Conservation (phyloP, 2,329 filamentous ascomycete species). For the Cytospora piceae region DNA sequence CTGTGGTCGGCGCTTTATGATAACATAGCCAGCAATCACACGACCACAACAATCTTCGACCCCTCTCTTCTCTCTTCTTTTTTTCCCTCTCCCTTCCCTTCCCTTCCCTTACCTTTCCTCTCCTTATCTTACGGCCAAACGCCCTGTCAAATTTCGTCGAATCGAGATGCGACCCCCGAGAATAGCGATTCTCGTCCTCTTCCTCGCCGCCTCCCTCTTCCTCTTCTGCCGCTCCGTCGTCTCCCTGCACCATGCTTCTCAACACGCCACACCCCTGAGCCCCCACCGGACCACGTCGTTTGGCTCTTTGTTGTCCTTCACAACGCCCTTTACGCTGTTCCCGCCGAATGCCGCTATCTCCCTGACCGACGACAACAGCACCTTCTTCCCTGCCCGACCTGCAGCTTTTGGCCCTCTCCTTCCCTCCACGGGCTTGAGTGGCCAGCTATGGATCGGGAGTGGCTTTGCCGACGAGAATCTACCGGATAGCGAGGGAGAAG, state of each 20-base stretch:
- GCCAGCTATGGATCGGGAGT: slow-evolving; percentile 90
- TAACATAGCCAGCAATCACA: slow-evolving; percentile 16
- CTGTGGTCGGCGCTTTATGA: slow-evolving; percentile 24
- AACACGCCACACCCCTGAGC: slow-evolving; percentile 35
- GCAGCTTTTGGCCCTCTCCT: slow-evolving; percentile 89
- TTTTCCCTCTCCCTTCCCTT: background rate
- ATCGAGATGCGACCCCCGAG: slow-evolving; percentile 57
- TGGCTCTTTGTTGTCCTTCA: slow-evolving; percentile 69
- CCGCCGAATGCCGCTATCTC: slow-evolving; percentile 95
- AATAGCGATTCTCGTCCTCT: slow-evolving; percentile 57
- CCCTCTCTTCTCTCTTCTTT: slow-evolving; percentile 11
- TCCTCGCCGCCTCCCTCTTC: slow-evolving; percentile 57
- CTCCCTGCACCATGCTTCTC: slow-evolving; percentile 38
- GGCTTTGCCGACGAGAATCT: slow-evolving; percentile 83
- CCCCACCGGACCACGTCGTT: slow-evolving; percentile 44
- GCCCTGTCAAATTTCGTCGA: slow-evolving; percentile 9
- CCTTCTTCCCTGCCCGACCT: slow-evolving; percentile 90
- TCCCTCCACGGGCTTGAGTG: slow-evolving; percentile 76
- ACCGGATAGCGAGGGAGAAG: slow-evolving; percentile 67
- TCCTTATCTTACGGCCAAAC: background rate
- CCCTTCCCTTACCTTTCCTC: background rate
- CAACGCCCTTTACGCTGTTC: slow-evolving; percentile 82
- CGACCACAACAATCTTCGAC: slow-evolving; percentile 1
- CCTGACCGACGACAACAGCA: slow-evolving; percentile 96
- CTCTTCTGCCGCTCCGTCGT: slow-evolving; percentile 57